Percentiles rank a stretch among this genome's conserved stretches.
These are phyloP conservation scores for Metschnikowia reukaufii DNA, from an alignment of 805 yeast species.

Conservation along the genomic window DNA sequence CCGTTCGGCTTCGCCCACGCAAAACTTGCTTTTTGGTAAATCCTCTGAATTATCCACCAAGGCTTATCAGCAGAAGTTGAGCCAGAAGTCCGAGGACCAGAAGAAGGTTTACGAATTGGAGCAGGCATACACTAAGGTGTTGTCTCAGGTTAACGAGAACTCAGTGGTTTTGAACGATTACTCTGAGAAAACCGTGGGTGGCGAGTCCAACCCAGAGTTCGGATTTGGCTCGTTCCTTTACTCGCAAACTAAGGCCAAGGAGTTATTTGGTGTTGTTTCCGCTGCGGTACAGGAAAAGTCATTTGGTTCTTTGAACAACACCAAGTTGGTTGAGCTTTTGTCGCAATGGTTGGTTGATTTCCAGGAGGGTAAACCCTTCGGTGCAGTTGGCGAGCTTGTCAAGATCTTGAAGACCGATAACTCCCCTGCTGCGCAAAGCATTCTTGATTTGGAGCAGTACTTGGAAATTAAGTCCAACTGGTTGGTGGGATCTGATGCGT, in stretches of 20 bases:
- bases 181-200: slow-evolving; percentile 44
- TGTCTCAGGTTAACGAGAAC: slow-evolving; percentile 62
- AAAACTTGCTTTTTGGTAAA: slow-evolving; percentile 61
- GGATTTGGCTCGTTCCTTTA: slow-evolving; percentile 79
- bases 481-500: slow-evolving; percentile 92
- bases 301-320: slow-evolving; percentile 44
- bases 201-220: slow-evolving; percentile 69
- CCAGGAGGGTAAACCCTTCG: slow-evolving; percentile 35
- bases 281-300: slow-evolving; percentile 46
- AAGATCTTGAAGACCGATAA: slow-evolving; percentile 41
- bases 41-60: slow-evolving; percentile 31
- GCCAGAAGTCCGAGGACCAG: slow-evolving; percentile 36
- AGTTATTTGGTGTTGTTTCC: slow-evolving; percentile 46
- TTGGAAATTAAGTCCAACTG: slow-evolving; percentile 60
- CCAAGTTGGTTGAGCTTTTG: slow-evolving; percentile 53
- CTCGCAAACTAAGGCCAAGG: slow-evolving; percentile 49
- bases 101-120: slow-evolving; percentile 57
- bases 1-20: slow-evolving; percentile 53
- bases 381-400: slow-evolving; percentile 33
- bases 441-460: slow-evolving; percentile 47
- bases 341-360: slow-evolving; percentile 69
- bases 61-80: slow-evolving; percentile 24
- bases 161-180: slow-evolving; percentile 63
- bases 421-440: slow-evolving; percentile 41
- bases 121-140: slow-evolving; percentile 72